phyloP scores from a whole-genome alignment of 352 stramenopile genomes.

The Stramenopiles sp. region DNA sequence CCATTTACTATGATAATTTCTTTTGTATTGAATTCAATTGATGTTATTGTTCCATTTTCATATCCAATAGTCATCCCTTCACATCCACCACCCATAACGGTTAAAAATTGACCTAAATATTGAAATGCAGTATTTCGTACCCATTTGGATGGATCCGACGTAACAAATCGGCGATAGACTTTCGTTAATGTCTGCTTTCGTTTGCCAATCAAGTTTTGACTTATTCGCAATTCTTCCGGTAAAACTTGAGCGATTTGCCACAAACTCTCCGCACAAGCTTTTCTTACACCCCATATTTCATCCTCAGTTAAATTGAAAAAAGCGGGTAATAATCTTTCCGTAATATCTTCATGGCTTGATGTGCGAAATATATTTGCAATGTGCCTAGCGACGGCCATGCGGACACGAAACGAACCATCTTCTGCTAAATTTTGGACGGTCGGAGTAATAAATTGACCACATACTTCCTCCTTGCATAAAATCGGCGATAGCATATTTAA shows the following conservation, averaged over 20 bases:
- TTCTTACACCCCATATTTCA: conserved; percentile 76
- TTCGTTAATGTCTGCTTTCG: not conserved
- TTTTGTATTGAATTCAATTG: not conserved
- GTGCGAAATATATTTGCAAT: not conserved
- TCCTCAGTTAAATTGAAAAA: conserved; percentile 70
- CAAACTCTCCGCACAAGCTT: conserved; percentile 68
- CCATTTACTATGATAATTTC: conserved; percentile 24
- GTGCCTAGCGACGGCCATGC: not conserved
- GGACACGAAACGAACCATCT: not conserved
- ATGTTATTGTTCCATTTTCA: conserved; percentile 1
- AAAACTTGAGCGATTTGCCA: conserved; percentile 59
- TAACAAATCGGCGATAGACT: not conserved
- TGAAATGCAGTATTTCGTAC: conserved; percentile 80
- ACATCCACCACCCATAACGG: conserved; percentile 17
- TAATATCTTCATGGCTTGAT: not conserved
- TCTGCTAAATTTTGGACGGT: conserved; percentile 4
- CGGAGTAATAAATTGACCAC: too few relatives aligned
- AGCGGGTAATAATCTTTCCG: conserved; percentile 54
- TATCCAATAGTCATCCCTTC: not conserved
- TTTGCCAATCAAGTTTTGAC: conserved; percentile 33
- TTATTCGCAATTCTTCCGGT: conserved; percentile 37
- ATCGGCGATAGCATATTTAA: conserved; percentile 67
- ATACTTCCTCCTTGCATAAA: conserved; percentile 64
- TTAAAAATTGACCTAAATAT: conserved; percentile 50
- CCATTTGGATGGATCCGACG: conserved; percentile 62